Evolutionary conservation across 2,329 filamentous ascomycete species (phyloP).

Genomic region (Penicillium sp.): DNA sequence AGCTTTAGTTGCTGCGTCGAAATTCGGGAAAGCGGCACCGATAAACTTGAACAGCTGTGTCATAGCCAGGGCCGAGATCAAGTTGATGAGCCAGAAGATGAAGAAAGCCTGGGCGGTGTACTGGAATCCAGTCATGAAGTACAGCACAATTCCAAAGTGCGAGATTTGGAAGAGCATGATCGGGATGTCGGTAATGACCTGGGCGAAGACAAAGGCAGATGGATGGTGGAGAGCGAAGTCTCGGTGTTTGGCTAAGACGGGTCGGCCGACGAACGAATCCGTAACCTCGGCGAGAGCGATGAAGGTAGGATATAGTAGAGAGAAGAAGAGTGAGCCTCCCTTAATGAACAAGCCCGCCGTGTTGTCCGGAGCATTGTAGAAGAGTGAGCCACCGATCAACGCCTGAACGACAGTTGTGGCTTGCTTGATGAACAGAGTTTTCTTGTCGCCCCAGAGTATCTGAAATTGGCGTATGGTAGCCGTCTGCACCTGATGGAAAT

Average conservation of each 20-base stretch:
- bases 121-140: constrained; percentile 68
- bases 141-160: constrained; percentile 63
- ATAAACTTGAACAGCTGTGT: constrained; percentile 62
- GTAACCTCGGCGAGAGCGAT: constrained; percentile 71
- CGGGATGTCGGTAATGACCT: constrained; percentile 58
- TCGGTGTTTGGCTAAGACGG: constrained; percentile 65
- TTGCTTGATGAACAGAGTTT: constrained; percentile 68
- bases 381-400: constrained; percentile 69
- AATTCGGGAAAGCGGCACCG: constrained; percentile 61
- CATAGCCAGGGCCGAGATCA: constrained; percentile 61
- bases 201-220: constrained; percentile 49
- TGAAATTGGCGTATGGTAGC: constrained; percentile 68
- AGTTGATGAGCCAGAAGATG: constrained; percentile 64
- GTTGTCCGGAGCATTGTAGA: constrained; percentile 66
- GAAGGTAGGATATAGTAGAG: constrained; percentile 66
- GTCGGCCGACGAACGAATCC: constrained; percentile 66
- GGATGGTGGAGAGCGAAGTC: constrained; percentile 64
- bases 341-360: constrained; percentile 69
- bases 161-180: constrained; percentile 66
- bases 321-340: constrained; percentile 68
- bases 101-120: constrained; percentile 63
- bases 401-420: constrained; percentile 63
- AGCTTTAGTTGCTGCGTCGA: constrained; percentile 65
- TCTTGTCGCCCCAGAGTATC: constrained; percentile 69
- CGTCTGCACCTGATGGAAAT: constrained; percentile 61